Percentiles rank a stretch among this genome's conserved stretches.
Evolutionary conservation across 257 asterid species (phyloP).

Genomic region (Solanum paucissectum): DNA sequence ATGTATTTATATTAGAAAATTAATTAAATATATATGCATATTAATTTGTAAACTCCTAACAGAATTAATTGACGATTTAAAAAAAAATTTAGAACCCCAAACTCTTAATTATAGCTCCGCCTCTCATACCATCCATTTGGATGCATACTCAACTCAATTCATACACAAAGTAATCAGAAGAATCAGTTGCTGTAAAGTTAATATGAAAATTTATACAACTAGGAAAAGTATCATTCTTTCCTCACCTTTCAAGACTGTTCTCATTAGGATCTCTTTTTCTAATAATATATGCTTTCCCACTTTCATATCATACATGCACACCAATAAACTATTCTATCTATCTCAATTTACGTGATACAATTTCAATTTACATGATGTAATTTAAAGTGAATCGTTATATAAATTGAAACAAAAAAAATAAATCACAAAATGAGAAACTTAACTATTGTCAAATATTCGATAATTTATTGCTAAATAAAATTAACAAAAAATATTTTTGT

Average conservation of each 20-base stretch:
- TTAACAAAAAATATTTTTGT: not conserved
- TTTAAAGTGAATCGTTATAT: no score
- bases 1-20: no score
- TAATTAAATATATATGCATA: no score
- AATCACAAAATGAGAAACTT: no score
- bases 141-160: not conserved
- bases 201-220: not conserved
- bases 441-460: no score
- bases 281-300: not conserved
- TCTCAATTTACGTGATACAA: not conserved
- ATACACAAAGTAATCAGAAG: not conserved
- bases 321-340: not conserved
- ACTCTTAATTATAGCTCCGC: not conserved
- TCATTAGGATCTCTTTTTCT: not conserved
- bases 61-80: no score
- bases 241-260: constrained; percentile 47
- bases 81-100: no score
- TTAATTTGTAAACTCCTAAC: no score
- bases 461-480: not conserved
- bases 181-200: not conserved
- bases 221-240: constrained; percentile 49
- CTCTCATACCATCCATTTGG: not conserved
- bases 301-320: not conserved
- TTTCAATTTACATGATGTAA: no score
- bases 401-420: not conserved